Base-by-base conservation (phyloP, 108 stramenopile species). In the Cyclotella baltica region DNA sequence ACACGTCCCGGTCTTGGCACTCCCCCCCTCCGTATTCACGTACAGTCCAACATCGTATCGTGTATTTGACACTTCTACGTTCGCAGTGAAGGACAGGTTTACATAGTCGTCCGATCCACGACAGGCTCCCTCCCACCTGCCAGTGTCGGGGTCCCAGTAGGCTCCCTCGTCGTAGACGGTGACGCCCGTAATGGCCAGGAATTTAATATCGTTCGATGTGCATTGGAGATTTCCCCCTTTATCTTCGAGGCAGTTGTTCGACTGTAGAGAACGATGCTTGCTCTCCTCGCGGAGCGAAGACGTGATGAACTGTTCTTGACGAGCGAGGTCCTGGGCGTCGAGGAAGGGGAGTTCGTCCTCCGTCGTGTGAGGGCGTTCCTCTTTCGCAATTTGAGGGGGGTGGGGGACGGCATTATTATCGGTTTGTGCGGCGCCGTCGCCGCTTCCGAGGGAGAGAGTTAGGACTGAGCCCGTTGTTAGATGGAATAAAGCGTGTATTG, bases 1-100 rank as follows among this genome's bases (percentile, higher is more conserved):
- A 19, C 57, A 58, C 5, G 57, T 58, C 6, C 57, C 57, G 4
- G 57, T 58, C 29, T 58, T 31, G 57, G 62, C 72, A 63, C 47
- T 20, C 8, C 61, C 72, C 27, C 72, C 72, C 2, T 34, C 27
- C 8, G 50, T 62, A 34, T 63, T 62, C 6, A 63, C 34, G 15
- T 62, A 37, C 61, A 73, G 23, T 37, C 72, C 72, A 18, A 73
- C 50, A 52, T 73, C 61, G 34, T 36, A 73, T 29, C 50, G 28
- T 2, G 30, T 5, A 16, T 51, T 50, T 19, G 10, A 18, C 10
- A 73, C 62, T 18, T 34, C 20, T 50, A 73, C 18, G 29, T 62
- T 31, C 1, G 61, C 33, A 6, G 22, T 35, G 34, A 73, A 73
- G 47, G 47, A 34, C 0, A 73, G 23, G 0, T 33, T 47, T 4